Conservation (phyloP, 345 rosid species). For the Garcia nutans region DNA sequence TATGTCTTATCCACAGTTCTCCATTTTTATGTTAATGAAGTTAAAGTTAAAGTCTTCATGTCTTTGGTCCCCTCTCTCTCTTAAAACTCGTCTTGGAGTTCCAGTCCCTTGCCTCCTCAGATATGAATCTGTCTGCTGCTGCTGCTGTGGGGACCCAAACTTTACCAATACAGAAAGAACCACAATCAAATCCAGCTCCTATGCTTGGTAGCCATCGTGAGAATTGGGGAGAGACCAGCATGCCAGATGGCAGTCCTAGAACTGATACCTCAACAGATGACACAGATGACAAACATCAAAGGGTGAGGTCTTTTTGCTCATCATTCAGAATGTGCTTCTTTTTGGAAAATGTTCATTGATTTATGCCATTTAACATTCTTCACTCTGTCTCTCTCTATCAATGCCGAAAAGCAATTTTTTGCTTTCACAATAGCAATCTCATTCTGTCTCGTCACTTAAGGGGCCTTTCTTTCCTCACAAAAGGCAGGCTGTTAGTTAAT, state of each 20-base stretch:
- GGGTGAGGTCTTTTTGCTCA: constrained; percentile 44
- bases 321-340: background rate
- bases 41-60: constrained; percentile 3
- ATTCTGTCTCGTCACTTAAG: background rate
- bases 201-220: constrained; percentile 45
- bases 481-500: constrained; percentile 16
- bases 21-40: constrained; percentile 8
- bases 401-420: constrained; percentile 1
- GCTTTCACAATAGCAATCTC: background rate
- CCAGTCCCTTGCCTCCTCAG: constrained; percentile 41
- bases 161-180: constrained; percentile 36
- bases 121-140: constrained; percentile 35
- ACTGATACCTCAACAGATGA: constrained; percentile 87
- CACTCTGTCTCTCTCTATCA: background rate
- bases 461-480: background rate
- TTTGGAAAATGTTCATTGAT: background rate
- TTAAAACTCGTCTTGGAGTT: constrained; percentile 2
- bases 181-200: constrained; percentile 41
- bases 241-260: constrained; percentile 87
- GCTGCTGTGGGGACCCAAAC: constrained; percentile 35
- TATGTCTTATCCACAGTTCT: constrained; percentile 8
- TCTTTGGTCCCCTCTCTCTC: background rate
- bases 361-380: background rate
- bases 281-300: constrained; percentile 74
- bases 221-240: constrained; percentile 59